Conservation (phyloP, 306 rosid species). For the Prunus campanulata region DNA sequence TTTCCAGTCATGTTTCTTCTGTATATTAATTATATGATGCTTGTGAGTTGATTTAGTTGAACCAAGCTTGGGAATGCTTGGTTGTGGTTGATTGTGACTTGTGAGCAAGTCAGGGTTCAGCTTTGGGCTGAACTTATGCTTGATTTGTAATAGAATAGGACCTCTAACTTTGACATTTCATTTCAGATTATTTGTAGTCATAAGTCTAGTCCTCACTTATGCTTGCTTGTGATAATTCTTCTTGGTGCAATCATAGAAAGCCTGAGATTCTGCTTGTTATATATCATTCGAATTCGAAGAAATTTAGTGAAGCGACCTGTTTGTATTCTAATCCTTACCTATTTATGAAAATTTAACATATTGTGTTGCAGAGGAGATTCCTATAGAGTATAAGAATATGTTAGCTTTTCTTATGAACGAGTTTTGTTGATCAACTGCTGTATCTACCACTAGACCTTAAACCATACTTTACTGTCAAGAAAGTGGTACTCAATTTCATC, state of each 20-base stretch:
- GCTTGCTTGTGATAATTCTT: conserved; percentile 21
- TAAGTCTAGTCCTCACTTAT: conserved; percentile 16
- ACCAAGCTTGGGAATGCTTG: conserved; percentile 42
- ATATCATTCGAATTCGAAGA: conserved; percentile 22
- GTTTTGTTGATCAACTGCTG: not conserved
- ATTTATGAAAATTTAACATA: no score
- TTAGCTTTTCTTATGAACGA: not conserved
- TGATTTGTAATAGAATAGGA: conserved; percentile 27
- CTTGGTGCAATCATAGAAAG: conserved; percentile 28
- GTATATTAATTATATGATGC: conserved; percentile 37
- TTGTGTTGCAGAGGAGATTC: no score
- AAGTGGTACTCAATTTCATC: conserved; percentile 1
- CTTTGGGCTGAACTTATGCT: conserved; percentile 63
- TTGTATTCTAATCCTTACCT: not conserved
- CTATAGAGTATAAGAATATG: no score
- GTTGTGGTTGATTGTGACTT: conserved; percentile 38
- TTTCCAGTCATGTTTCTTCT: conserved; percentile 44
- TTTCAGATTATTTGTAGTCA: conserved; percentile 21
- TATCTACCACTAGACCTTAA: not conserved
- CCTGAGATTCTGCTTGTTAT: conserved; percentile 16
- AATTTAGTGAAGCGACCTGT: not conserved
- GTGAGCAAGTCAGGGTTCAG: conserved; percentile 46
- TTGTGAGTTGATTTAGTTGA: conserved; percentile 25
- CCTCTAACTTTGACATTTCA: conserved; percentile 36
- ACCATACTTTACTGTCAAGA: not conserved